Evolutionary conservation across 768 basidiomycete species (phyloP).

Genomic region (Glaciozyma martinii): DNA sequence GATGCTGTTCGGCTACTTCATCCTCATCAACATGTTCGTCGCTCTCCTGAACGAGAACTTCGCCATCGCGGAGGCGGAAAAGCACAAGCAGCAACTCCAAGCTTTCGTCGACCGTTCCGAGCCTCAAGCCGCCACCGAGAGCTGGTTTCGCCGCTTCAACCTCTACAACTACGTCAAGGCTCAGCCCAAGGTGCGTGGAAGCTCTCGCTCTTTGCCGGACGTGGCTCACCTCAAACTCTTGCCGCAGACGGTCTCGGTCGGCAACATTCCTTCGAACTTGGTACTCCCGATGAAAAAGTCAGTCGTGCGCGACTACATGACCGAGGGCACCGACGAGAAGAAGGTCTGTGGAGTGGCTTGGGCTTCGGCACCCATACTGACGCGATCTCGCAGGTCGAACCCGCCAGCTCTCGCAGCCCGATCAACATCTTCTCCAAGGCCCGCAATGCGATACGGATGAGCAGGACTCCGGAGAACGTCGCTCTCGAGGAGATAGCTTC

Average conservation of each 20-base stretch:
- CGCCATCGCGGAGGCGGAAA: conserved; percentile 79
- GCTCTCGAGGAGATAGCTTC: neutral
- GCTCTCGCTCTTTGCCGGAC: conserved; percentile 28
- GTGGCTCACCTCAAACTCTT: conserved; percentile 42
- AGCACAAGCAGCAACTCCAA: conserved; percentile 68
- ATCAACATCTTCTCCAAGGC: neutral
- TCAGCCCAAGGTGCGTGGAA: conserved; percentile 47
- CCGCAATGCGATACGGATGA: neutral
- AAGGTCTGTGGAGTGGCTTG: neutral
- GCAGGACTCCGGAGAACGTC: neutral
- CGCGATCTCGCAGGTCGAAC: neutral
- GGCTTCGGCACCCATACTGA: neutral
- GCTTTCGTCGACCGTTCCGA: conserved; percentile 47
- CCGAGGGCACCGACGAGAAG: neutral
- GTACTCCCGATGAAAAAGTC: conserved; percentile 66
- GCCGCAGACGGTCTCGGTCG: conserved; percentile 61
- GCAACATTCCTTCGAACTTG: conserved; percentile 60
- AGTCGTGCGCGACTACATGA: conserved; percentile 47
- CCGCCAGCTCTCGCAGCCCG: neutral
- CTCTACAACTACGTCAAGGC: conserved; percentile 67
- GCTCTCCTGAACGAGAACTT: conserved; percentile 68
- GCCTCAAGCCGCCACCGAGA: conserved; percentile 41
- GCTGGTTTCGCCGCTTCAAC: conserved; percentile 72
- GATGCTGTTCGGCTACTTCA: conserved; percentile 88
- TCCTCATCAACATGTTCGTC: conserved; percentile 89